These are phyloP conservation scores for Astragalus membranaceus DNA, from an alignment of 306 rosid genomes.

Conservation along the genomic window DNA sequence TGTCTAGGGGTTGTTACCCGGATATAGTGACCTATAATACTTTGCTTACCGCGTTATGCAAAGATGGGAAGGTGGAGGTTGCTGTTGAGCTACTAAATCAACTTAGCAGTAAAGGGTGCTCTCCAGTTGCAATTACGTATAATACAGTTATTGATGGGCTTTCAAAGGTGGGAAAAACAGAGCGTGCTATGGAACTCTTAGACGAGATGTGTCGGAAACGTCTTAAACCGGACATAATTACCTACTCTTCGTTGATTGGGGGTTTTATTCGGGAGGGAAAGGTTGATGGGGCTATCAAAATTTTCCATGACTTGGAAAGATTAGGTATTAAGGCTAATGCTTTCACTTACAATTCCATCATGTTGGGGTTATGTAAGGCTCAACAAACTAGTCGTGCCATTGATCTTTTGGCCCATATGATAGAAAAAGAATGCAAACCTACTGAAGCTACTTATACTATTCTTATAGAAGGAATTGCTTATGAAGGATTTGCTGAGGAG, in stretches of 20 bases:
- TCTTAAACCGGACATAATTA: slow-evolving; percentile 71
- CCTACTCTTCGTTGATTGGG: slow-evolving; percentile 72
- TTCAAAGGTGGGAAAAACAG: slow-evolving; percentile 71
- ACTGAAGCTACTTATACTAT: slow-evolving; percentile 83
- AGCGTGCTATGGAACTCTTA: slow-evolving; percentile 57
- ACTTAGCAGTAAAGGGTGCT: slow-evolving; percentile 73
- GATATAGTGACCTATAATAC: slow-evolving; percentile 94
- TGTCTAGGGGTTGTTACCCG: slow-evolving; percentile 86
- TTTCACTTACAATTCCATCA: slow-evolving; percentile 59
- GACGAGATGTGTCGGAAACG: slow-evolving; percentile 74
- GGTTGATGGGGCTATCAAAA: slow-evolving; percentile 57
- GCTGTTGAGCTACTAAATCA: slow-evolving; percentile 86
- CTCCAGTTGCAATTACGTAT: slow-evolving; percentile 84
- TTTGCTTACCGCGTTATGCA: slow-evolving; percentile 80
- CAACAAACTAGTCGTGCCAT: slow-evolving; percentile 69
- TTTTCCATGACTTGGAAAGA: slow-evolving; percentile 60
- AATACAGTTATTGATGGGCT: slow-evolving; percentile 88
- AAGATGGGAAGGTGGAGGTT: slow-evolving; percentile 85
- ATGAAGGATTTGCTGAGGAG: slow-evolving; percentile 80
- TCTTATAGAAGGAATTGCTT: slow-evolving; percentile 87
- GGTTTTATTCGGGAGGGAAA: slow-evolving; percentile 88
- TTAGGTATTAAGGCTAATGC: slow-evolving; percentile 55
- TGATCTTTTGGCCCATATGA: slow-evolving; percentile 71
- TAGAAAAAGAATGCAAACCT: slow-evolving; percentile 71
- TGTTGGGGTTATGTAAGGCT: slow-evolving; percentile 81